Base-by-base conservation (phyloP, 176 grass and related monocot genomes). In the Oryza meyeriana region DNA sequence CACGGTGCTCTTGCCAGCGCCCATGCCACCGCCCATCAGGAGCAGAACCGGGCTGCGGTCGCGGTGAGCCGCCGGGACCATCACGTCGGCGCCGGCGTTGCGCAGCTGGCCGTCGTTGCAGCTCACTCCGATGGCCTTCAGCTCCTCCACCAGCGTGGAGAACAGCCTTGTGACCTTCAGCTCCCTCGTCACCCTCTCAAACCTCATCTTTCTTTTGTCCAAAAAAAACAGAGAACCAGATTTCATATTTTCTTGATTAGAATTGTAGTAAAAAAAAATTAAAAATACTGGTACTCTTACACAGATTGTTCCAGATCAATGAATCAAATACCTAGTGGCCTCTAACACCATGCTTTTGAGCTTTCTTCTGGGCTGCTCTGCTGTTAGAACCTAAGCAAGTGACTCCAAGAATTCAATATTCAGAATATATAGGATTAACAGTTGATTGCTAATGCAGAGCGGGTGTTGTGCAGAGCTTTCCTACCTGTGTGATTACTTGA, bases 21-120 rank as follows among this genome's bases (percentile, higher is more conserved):
- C 96, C 96, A 99, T 99, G 74, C 96, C 96, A 18, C 96, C 96
- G 57, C 96, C 96, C 96, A 95, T 99, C 10, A 99, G 83, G n/a
- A 99, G 87, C 27, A 95, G 92, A 12, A 99, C 96, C 0, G 93
- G 93, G 87, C 96, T 99, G 72, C 96, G 91, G 63, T 88, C 70
- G 13, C 89, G 57, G 64, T 75, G 93, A 26, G 96, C 93, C 1
- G 76, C 91, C 9, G 96, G 96, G 29, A 99, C 87, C 96, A 99
- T 88, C 76, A 95, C 89, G 31, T 93, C 93, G 26, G 62, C 88
- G 85, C 72, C 89, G 32, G 88, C 93, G 26, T 62, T 92, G 83
- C 76, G 75, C 35, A 67, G 61, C 34, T 64, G 74, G 18, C 77
- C 30, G 4, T 85, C 75, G 25, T 87, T 59, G 87, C 61, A 89